These are phyloP conservation scores for Lasiodiplodia hormozganensis DNA, from an alignment of 2,329 filamentous ascomycete species.

Conservation along the genomic window DNA sequence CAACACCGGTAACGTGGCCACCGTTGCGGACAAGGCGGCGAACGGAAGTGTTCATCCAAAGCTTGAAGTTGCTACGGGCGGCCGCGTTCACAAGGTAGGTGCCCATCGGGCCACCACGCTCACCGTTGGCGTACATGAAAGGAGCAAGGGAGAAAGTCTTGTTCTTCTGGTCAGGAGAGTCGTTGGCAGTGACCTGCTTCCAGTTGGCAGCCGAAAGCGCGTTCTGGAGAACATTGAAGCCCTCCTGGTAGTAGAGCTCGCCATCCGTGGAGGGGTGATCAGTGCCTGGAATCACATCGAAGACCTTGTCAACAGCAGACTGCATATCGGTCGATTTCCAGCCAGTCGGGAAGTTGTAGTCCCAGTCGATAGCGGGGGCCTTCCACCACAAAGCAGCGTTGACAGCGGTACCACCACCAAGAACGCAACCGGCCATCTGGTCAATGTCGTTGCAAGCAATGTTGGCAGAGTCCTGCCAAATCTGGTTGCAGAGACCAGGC, in stretches of 20 bases:
- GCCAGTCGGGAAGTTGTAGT: slow-evolving; percentile 73
- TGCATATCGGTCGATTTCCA: slow-evolving; percentile 72
- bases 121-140: slow-evolving; percentile 71
- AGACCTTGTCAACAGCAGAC: slow-evolving; percentile 66
- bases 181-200: slow-evolving; percentile 67
- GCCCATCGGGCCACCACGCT: slow-evolving; percentile 72
- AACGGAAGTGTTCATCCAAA: slow-evolving; percentile 72
- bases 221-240: slow-evolving; percentile 67
- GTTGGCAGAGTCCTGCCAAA: slow-evolving; percentile 68
- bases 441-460: slow-evolving; percentile 74
- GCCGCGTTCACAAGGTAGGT: slow-evolving; percentile 72
- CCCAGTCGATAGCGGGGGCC: slow-evolving; percentile 70
- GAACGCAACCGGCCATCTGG: slow-evolving; percentile 74
- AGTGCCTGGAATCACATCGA: slow-evolving; percentile 74
- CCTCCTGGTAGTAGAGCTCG: slow-evolving; percentile 70
- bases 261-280: slow-evolving; percentile 70
- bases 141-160: slow-evolving; percentile 68
- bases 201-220: slow-evolving; percentile 69
- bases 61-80: slow-evolving; percentile 67
- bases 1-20: slow-evolving; percentile 69
- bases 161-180: slow-evolving; percentile 68
- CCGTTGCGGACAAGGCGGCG: slow-evolving; percentile 69
- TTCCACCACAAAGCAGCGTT: slow-evolving; percentile 75
- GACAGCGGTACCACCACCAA: slow-evolving; percentile 71
- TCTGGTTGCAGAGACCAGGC: slow-evolving; percentile 74